Evolutionary conservation across 768 basidiomycete genomes (phyloP).

Genomic region (Amanita fuliginea): DNA sequence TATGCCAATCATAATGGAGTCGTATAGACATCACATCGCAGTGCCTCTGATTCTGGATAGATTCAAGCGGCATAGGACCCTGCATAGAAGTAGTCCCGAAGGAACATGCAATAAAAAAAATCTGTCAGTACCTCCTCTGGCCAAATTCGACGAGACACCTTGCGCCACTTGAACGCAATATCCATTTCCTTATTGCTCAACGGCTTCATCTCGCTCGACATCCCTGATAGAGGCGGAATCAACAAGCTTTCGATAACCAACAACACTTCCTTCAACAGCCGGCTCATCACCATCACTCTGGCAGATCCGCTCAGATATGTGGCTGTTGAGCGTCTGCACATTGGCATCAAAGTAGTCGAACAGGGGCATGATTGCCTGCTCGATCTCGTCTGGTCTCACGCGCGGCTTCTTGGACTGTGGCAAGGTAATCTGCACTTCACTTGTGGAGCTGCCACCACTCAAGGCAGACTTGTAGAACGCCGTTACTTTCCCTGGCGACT

Average conservation of each 20-base stretch:
- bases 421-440: conserved; percentile 70
- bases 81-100: conserved; percentile 92
- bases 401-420: conserved; percentile 68
- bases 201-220: conserved; percentile 82
- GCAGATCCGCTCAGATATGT: conserved; percentile 76
- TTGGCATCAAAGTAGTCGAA: conserved; percentile 97
- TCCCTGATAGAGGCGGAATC: conserved; percentile 82
- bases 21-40: conserved; percentile 84
- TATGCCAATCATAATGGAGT: conserved; percentile 94
- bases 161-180: conserved; percentile 97
- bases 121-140: neutral
- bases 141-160: conserved; percentile 33
- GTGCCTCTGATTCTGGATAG: conserved; percentile 90
- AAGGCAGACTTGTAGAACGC: conserved; percentile 73
- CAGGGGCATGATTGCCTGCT: conserved; percentile 80
- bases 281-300: conserved; percentile 85
- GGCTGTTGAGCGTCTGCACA: conserved; percentile 81
- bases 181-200: conserved; percentile 94
- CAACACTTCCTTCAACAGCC: conserved; percentile 95
- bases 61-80: conserved; percentile 77
- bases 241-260: conserved; percentile 77
- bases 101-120: conserved; percentile 45
- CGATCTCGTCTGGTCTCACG: conserved; percentile 77
- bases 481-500: conserved; percentile 72
- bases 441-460: conserved; percentile 34